Base-by-base conservation (phyloP, 306 rosid species). In the Coriaria nepalensis region DNA sequence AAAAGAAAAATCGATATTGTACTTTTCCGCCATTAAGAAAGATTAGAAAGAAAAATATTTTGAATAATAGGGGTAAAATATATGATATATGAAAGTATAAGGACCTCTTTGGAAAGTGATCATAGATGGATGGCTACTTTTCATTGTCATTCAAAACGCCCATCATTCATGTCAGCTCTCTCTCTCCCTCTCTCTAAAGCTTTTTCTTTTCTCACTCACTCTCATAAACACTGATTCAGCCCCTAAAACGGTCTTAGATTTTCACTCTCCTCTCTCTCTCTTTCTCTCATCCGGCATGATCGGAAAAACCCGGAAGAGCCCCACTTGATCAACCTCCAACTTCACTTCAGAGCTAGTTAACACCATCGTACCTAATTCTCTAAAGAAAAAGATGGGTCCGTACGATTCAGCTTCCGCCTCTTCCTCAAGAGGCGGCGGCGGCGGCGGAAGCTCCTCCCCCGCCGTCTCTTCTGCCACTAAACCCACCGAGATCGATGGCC, bases 401-500 rank as follows among this genome's bases (percentile, higher is more conserved):
- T 71, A 49, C 65, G 72, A 62, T 8, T 62, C 80, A 9, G 12
- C 61, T 12, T 8, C 40, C 10, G 48, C 56, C 43, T 50, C 62
- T 52, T 48, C 45, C 53, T 49, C 13, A 41, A 4, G 47, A 5
- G 34, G 56, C 37, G 47, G 50, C 13, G 46, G 70, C 15, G 61
- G 87, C 66, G 57, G 64, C 57, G 72, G 75, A 8, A 59, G 78
- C 56, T 78, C 81, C 9, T 58, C 77, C 6, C 64, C 68, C 13
- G 43, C 70, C 9, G 49, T 59, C 8, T 40, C 74, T 50, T 52
- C 66, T 13, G 32, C 46, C 33, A 67, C 73, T 45, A 69, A 70
- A 13, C 72, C 69, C 9, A 50, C 53, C 11, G 86, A 79, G 8
- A 75, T 82, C 53, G 94, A 79, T 9, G 76, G 75, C 6, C 72